Percentiles rank a stretch among this genome's conserved stretches.
Evolutionary conservation across 768 basidiomycete species (phyloP).

Genomic region (Trametes punicea): DNA sequence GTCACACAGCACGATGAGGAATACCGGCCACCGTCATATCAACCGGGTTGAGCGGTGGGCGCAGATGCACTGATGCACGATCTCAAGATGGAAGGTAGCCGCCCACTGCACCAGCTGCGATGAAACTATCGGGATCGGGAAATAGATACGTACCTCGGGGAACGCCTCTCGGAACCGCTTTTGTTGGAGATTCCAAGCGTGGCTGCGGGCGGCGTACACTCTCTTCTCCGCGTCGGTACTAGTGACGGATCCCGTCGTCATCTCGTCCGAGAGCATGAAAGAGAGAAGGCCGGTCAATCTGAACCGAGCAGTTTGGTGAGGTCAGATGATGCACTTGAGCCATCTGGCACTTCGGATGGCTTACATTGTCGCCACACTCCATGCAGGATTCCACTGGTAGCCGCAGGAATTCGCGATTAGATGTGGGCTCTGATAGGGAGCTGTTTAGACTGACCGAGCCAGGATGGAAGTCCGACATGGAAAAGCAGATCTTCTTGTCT

Average conservation of each 20-base stretch:
- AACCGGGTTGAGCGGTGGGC: background rate
- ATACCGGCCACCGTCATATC: background rate
- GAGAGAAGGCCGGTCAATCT: constrained; percentile 91
- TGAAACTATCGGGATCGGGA: background rate
- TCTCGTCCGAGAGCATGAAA: constrained; percentile 94
- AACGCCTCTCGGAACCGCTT: constrained; percentile 84
- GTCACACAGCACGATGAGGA: no score
- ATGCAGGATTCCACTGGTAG: constrained; percentile 87
- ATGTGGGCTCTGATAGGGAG: background rate
- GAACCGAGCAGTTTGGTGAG: background rate
- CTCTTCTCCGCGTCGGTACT: constrained; percentile 79
- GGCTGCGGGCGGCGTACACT: constrained; percentile 71
- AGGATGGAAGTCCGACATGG: constrained; percentile 95
- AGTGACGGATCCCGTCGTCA: constrained; percentile 91
- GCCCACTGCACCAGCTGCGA: background rate
- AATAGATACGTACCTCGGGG: constrained; percentile 63
- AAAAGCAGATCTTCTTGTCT: constrained; percentile 96
- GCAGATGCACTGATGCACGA: constrained; percentile 5
- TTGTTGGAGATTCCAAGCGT: constrained; percentile 80
- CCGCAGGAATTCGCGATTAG: background rate
- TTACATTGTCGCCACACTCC: constrained; percentile 93
- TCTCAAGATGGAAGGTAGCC: background rate
- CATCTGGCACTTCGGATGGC: constrained; percentile 29
- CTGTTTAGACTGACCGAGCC: constrained; percentile 59
- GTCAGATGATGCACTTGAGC: background rate